Evolutionary conservation across 768 basidiomycete species (phyloP).

Genomic region (Roridomyces roridus): DNA sequence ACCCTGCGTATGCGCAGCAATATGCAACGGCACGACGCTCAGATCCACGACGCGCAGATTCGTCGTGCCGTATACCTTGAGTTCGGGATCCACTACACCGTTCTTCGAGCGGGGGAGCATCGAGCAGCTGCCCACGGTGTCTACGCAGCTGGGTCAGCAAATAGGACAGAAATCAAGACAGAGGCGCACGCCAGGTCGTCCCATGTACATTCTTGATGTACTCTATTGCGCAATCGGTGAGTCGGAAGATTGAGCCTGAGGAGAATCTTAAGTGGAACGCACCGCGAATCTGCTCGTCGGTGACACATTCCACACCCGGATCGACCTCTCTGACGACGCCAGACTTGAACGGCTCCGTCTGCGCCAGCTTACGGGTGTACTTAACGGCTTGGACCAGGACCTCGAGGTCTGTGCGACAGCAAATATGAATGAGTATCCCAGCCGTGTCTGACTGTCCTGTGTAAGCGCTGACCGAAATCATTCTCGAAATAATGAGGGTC

Average conservation of each 20-base stretch:
- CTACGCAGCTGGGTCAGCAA: no score
- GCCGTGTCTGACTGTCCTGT: constrained; percentile 20
- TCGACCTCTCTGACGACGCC: constrained; percentile 31
- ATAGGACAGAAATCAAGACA: no score
- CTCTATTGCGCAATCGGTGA: not conserved
- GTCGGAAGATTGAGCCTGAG: not conserved
- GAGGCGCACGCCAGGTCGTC: constrained; percentile 34
- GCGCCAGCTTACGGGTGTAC: constrained; percentile 31
- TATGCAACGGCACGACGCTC: constrained; percentile 14
- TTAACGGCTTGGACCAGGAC: constrained; percentile 41
- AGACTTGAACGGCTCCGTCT: constrained; percentile 31
- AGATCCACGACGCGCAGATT: constrained; percentile 46
- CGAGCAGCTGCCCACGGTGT: constrained; percentile 54
- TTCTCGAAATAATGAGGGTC: constrained; percentile 17
- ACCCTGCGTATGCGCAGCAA: constrained; percentile 19
- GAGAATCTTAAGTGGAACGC: no score
- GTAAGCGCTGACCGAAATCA: constrained; percentile 5
- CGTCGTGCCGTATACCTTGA: constrained; percentile 59
- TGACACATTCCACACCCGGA: constrained; percentile 38
- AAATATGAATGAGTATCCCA: no score
- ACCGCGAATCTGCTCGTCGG: constrained; percentile 43
- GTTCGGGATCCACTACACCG: constrained; percentile 54
- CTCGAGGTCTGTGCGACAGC: constrained; percentile 35
- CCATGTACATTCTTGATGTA: constrained; percentile 27
- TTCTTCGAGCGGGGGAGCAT: constrained; percentile 58